These are phyloP conservation scores for Bacidia rubella DNA, from an alignment of 495 filamentous ascomycete genomes.

Conservation along the genomic window DNA sequence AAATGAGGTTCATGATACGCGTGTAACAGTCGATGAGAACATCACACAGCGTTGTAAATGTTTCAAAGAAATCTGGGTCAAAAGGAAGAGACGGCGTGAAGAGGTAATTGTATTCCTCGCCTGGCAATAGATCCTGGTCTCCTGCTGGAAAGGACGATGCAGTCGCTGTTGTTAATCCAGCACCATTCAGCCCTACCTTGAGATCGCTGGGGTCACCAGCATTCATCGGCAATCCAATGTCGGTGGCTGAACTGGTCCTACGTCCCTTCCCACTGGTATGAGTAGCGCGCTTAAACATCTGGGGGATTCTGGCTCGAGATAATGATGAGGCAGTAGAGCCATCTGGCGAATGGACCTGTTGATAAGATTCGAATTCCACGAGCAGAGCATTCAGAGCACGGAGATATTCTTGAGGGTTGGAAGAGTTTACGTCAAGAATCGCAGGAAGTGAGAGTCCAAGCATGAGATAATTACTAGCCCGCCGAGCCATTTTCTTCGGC, in stretches of 20 bases:
- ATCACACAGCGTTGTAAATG: constrained; percentile 94
- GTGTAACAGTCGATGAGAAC: constrained; percentile 87
- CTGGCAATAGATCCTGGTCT: constrained; percentile 40
- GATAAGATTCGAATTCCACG: constrained; percentile 83
- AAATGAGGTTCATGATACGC: constrained; percentile 56
- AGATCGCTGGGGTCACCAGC: constrained; percentile 37
- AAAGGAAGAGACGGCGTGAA: constrained; percentile 89
- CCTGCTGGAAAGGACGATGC: constrained; percentile 34
- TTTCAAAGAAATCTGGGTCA: constrained; percentile 94
- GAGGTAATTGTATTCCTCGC: constrained; percentile 79
- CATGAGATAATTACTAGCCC: constrained; percentile 83
- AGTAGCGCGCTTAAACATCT: constrained; percentile 73
- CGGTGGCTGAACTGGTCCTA: constrained; percentile 57
- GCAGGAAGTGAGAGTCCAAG: constrained; percentile 83
- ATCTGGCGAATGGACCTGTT: constrained; percentile 67
- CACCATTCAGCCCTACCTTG: constrained; percentile 31
- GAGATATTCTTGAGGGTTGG: constrained; percentile 69
- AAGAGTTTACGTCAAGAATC: constrained; percentile 72
- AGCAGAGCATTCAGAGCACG: constrained; percentile 76
- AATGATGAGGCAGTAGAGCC: constrained; percentile 57
- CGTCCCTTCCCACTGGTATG: constrained; percentile 50
- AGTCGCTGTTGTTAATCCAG: constrained; percentile 22
- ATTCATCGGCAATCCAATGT: constrained; percentile 48
- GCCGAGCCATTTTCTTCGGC: constrained; percentile 62
- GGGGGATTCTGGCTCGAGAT: constrained; percentile 61